Conservation (phyloP, 164 flowering plant species). For the Kingdonia uniflora region DNA sequence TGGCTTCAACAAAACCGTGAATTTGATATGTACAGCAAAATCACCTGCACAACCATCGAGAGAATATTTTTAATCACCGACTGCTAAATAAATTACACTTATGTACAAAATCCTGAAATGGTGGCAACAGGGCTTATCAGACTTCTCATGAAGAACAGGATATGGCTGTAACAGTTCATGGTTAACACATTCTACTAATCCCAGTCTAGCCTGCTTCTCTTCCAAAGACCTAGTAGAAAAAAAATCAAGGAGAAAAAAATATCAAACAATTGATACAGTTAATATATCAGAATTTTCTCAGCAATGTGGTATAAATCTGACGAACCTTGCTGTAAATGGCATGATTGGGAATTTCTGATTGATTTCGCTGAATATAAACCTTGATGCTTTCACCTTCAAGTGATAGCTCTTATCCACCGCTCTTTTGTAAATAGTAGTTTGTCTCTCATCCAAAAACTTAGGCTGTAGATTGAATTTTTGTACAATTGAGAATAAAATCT, state of each 20-base stretch:
- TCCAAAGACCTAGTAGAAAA: constrained; percentile 54
- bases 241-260: neutral
- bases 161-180: constrained; percentile 95
- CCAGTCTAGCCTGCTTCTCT: constrained; percentile 97
- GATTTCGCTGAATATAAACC: constrained; percentile 95
- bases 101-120: no score
- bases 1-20: constrained; percentile 93
- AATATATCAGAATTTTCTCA: no score
- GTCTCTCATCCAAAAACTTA: constrained; percentile 83
- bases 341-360: constrained; percentile 85
- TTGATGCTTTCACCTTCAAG: constrained; percentile 90
- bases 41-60: constrained; percentile 66
- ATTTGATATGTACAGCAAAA: constrained; percentile 81
- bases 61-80: no score
- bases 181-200: constrained; percentile 94
- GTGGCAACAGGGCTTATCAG: constrained; percentile 43
- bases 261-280: no score
- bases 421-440: constrained; percentile 89
- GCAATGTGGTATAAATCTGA: neutral
- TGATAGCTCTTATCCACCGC: constrained; percentile 91
- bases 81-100: no score
- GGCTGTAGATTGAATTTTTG: constrained; percentile 44
- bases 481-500: neutral
- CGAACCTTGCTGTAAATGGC: constrained; percentile 90
- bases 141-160: constrained; percentile 94